Evolutionary conservation across 441 rosid genomes (phyloP).

Genomic region (Populus trichocarpa): DNA sequence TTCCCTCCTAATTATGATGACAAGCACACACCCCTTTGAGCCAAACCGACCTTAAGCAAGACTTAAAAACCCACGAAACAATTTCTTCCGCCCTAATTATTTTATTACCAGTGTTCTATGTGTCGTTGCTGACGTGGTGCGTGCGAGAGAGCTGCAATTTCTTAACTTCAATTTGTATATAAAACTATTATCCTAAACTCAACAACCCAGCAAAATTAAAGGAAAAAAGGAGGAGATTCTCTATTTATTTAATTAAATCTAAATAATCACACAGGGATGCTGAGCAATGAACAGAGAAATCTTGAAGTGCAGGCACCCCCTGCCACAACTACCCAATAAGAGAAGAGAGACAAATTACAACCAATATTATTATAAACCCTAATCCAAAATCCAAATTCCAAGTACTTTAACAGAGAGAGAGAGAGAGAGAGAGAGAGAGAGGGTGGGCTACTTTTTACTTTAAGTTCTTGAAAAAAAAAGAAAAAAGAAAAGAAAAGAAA

Average conservation of each 20-base stretch:
- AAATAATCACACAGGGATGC: neutral
- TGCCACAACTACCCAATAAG: neutral
- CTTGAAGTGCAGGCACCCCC: neutral
- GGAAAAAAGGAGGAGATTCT: neutral
- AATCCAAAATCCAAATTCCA: constrained; percentile 3
- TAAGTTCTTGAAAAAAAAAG: neutral
- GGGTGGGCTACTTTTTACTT: neutral
- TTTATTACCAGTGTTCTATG: too few species aligned
- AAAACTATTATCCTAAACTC: neutral
- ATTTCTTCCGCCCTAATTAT: too few species aligned
- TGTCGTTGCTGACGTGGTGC: too few species aligned
- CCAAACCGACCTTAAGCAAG: too few species aligned
- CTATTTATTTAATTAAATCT: neutral
- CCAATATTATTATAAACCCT: neutral
- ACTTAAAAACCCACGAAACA: too few species aligned
- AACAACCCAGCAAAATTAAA: neutral
- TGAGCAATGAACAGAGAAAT: constrained; percentile 24
- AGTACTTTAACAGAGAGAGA: neutral
- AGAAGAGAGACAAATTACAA: neutral
- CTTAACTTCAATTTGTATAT: neutral
- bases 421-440: neutral
- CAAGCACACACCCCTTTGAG: too few species aligned
- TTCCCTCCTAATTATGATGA: too few species aligned
- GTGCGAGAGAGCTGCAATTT: neutral
- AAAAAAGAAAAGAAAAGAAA: neutral